phyloP scores from a whole-genome alignment of 768 basidiomycete species.

The Fibroporia radiculosa region DNA sequence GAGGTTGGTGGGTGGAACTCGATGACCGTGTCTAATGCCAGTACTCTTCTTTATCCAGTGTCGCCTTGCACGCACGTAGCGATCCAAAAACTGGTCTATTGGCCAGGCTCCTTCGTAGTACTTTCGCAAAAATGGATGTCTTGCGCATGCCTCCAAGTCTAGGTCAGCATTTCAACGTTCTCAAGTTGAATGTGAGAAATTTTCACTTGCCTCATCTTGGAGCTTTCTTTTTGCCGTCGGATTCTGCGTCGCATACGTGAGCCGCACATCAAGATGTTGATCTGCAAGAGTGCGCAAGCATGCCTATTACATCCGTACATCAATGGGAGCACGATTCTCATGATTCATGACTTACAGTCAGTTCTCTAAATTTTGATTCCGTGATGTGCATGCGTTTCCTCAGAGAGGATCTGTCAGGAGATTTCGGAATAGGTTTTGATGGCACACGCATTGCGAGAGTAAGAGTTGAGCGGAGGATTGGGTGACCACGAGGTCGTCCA shows the following conservation, averaged over 20 bases:
- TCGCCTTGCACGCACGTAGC: too few species aligned
- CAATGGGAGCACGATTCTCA: neutral
- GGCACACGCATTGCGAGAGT: too few species aligned
- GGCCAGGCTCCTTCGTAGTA: neutral
- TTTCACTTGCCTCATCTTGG: neutral
- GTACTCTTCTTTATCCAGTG: too few species aligned
- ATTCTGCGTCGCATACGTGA: neutral
- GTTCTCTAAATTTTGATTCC: neutral
- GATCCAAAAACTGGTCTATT: neutral
- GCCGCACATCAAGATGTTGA: neutral
- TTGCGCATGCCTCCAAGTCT: neutral
- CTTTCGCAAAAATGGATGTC: neutral
- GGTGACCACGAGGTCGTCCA: too few species aligned
- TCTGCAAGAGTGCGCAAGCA: neutral
- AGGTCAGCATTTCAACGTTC: too few species aligned
- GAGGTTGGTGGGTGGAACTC: too few species aligned
- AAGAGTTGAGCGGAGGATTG: too few species aligned
- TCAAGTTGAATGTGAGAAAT: neutral
- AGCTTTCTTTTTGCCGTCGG: neutral
- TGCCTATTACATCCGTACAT: neutral
- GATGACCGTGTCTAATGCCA: too few species aligned
- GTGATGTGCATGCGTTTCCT: neutral
- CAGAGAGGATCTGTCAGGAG: neutral
- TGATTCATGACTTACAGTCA: neutral
- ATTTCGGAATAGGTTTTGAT: neutral